A percentile compares a stretch with the other conserved stretches of the same genome.
phyloP scores from a whole-genome alignment of 2,329 filamentous ascomycete species.

The Celoporthe dispersa region DNA sequence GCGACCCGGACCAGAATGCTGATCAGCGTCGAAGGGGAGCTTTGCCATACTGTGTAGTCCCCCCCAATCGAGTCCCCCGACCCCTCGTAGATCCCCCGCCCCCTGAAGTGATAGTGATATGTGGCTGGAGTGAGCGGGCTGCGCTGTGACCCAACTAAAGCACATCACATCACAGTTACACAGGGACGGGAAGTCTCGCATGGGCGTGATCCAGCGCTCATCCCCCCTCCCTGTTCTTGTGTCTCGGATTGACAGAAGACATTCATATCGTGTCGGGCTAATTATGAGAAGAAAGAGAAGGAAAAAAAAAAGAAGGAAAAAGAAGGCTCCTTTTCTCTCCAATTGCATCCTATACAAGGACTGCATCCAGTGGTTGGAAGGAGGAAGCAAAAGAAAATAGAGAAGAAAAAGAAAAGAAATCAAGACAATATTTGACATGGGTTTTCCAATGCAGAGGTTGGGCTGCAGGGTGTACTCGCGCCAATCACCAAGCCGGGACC shows the following conservation, averaged over 20 bases:
- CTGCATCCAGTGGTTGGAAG: neutral
- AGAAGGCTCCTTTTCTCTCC: neutral
- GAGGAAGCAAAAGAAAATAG: neutral
- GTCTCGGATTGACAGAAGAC: neutral
- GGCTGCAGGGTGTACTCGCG: neutral
- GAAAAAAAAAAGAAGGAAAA: too few relatives aligned
- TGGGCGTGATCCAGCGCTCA: neutral
- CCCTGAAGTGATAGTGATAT: slow-evolving; percentile 1
- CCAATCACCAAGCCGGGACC: neutral
- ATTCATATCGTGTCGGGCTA: neutral
- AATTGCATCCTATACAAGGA: neutral
- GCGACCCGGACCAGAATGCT: neutral
- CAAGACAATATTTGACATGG: neutral
- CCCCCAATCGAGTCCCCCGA: neutral
- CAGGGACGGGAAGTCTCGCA: neutral
- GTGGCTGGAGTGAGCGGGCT: neutral
- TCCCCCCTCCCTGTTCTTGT: neutral
- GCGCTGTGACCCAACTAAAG: slow-evolving; percentile 1
- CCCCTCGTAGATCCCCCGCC: neutral
- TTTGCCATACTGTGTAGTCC: neutral
- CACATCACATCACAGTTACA: slow-evolving; percentile 9
- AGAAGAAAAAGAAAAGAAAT: neutral
- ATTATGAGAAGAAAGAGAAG: too few relatives aligned
- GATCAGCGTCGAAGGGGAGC: neutral
- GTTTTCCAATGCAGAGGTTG: neutral